Conservation (phyloP, 2,329 filamentous ascomycete species). For the Paecilomyces sp. region DNA sequence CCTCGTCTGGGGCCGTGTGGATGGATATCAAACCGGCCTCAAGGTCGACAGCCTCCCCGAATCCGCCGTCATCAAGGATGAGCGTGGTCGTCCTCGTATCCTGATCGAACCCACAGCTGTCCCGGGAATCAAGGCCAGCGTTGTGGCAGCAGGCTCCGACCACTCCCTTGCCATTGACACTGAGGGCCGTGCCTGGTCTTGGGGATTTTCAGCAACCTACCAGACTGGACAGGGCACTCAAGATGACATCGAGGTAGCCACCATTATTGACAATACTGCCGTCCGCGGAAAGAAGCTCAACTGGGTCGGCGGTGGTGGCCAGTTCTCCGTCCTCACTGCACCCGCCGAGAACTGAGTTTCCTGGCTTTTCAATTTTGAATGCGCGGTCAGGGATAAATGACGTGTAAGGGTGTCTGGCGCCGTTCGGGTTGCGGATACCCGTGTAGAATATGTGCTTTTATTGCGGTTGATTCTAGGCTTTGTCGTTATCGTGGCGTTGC, state of each 20-base stretch:
- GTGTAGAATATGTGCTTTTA: conserved; percentile 4
- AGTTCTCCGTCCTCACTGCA: conserved; percentile 49
- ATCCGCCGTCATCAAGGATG: conserved; percentile 57
- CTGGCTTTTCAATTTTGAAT: not conserved
- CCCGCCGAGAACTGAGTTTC: conserved; percentile 14
- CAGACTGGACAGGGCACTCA: conserved; percentile 70
- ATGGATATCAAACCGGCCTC: conserved; percentile 55
- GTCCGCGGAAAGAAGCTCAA: conserved; percentile 66
- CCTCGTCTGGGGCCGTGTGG: conserved; percentile 54
- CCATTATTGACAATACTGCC: conserved; percentile 76
- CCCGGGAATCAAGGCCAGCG: conserved; percentile 49
- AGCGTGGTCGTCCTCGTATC: conserved; percentile 61
- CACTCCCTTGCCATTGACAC: conserved; percentile 65
- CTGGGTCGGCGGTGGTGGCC: conserved; percentile 79
- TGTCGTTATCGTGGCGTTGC: not conserved
- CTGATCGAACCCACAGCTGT: conserved; percentile 59
- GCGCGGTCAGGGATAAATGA: not conserved
- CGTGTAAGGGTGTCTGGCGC: not conserved
- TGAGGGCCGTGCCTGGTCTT: conserved; percentile 65
- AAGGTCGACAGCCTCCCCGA: conserved; percentile 46
- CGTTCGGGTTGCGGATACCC: not conserved
- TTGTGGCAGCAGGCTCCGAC: conserved; percentile 60
- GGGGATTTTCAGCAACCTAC: conserved; percentile 76
- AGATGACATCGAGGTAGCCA: conserved; percentile 74
- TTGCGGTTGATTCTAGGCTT: conserved; percentile 2